Evolutionary conservation across 768 basidiomycete species (phyloP).

Genomic region (Phylloporus sp.): DNA sequence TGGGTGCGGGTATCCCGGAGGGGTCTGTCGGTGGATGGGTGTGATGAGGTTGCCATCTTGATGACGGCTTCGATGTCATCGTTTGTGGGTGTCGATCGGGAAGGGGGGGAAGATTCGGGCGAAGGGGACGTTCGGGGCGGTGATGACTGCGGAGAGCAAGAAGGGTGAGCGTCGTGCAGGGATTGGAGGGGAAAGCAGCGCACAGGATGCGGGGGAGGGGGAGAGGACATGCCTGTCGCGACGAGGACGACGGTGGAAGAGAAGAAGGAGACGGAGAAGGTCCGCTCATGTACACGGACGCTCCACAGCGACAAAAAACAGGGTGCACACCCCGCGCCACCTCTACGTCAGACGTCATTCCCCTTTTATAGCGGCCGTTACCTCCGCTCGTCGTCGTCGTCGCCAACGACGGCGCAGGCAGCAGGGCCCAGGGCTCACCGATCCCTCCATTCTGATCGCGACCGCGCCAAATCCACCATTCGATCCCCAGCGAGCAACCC

Average conservation of each 20-base stretch:
- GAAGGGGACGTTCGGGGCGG: constrained; percentile 1
- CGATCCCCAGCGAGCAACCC: no score
- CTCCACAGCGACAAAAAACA: constrained; percentile 35
- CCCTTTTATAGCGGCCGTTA: constrained; percentile 11
- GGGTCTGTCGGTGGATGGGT: constrained; percentile 47
- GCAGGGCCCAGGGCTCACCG: constrained; percentile 1
- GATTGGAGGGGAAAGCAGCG: not conserved
- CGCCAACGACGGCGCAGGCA: constrained; percentile 1
- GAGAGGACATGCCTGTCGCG: constrained; percentile 13
- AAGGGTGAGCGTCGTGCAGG: not conserved
- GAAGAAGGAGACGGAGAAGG: constrained; percentile 11
- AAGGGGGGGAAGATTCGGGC: constrained; percentile 1
- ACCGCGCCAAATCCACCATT: not conserved
- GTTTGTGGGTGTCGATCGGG: constrained; percentile 46
- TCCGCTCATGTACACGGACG: constrained; percentile 27
- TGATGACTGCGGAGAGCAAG: constrained; percentile 10
- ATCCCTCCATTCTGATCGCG: not conserved
- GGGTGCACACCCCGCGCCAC: constrained; percentile 32
- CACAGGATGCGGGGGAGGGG: constrained; percentile 7
- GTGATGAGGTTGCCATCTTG: constrained; percentile 77
- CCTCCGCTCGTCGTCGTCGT: constrained; percentile 6
- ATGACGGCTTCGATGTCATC: constrained; percentile 93
- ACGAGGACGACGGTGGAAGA: not conserved
- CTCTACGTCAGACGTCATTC: constrained; percentile 31
- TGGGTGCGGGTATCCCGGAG: constrained; percentile 87